Percentiles rank a stretch among this genome's conserved stretches.
phyloP scores from a whole-genome alignment of 2,329 filamentous ascomycete genomes.

The Myriosclerotinia scirpicola region DNA sequence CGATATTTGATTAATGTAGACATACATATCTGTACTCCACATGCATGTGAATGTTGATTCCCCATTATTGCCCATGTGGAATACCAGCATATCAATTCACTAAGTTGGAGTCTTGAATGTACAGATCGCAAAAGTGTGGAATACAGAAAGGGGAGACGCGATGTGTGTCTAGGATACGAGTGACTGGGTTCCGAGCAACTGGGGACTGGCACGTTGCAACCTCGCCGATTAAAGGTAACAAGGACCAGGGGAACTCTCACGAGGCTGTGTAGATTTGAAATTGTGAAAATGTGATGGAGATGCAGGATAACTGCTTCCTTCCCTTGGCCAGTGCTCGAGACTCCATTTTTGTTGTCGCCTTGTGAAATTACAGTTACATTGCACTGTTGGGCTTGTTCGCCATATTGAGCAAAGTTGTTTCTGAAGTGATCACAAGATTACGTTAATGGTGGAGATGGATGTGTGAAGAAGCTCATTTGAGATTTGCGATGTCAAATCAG shows the following conservation, averaged over 20 bases:
- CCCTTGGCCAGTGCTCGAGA: conserved; percentile 8
- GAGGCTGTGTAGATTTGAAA: not conserved
- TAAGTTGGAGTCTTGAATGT: not conserved
- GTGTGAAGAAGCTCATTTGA: not conserved
- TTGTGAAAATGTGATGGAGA: conserved; percentile 2
- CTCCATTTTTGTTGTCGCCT: not conserved
- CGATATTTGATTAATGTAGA: conserved; percentile 4
- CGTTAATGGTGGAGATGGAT: not conserved
- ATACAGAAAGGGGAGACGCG: not conserved
- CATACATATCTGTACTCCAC: conserved; percentile 12
- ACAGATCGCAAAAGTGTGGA: conserved; percentile 4
- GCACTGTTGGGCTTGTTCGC: not conserved
- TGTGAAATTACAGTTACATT: conserved; percentile 1
- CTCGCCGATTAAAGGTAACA: conserved; percentile 12
- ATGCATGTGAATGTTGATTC: not conserved
- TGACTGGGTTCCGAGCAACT: conserved; percentile 1
- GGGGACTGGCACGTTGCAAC: conserved; percentile 10
- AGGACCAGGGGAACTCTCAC: not conserved
- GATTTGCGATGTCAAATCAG: conserved; percentile 3
- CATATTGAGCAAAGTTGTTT: not conserved
- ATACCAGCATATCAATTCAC: conserved; percentile 10
- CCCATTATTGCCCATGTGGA: conserved; percentile 20
- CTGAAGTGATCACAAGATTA: not conserved
- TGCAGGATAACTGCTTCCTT: conserved; percentile 5
- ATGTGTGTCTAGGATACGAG: not conserved